Percentiles rank a stretch among this genome's conserved stretches.
These are phyloP conservation scores for Boletus sp. DNA, from an alignment of 768 basidiomycete species.

Conservation along the genomic window DNA sequence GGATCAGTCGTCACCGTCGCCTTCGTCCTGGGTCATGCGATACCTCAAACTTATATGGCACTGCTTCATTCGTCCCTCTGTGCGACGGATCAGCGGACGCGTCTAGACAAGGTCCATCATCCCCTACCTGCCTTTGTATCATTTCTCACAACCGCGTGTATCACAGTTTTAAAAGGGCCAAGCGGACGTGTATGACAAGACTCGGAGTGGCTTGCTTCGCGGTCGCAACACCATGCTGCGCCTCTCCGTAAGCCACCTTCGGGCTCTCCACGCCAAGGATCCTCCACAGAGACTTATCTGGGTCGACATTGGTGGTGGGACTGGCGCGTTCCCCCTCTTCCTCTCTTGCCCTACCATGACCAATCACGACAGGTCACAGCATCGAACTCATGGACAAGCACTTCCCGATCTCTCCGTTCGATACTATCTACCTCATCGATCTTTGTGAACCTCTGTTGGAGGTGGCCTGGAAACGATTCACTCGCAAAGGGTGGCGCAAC, in stretches of 20 bases:
- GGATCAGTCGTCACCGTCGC: conserved; percentile 21
- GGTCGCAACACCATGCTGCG: conserved; percentile 73
- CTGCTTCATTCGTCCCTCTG: conserved; percentile 47
- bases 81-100: conserved; percentile 40
- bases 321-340: conserved; percentile 36
- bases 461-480: conserved; percentile 67
- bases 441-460: conserved; percentile 70
- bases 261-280: conserved; percentile 40
- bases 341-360: background rate
- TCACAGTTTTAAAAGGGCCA: conserved; percentile 63
- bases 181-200: conserved; percentile 71
- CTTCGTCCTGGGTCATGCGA: conserved; percentile 21
- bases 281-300: conserved; percentile 57
- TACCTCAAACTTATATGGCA: conserved; percentile 50
- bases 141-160: background rate
- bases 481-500: conserved; percentile 67
- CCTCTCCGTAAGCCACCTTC: conserved; percentile 63
- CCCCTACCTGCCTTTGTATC: background rate
- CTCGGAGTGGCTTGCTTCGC: conserved; percentile 57
- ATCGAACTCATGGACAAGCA: conserved; percentile 71
- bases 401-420: conserved; percentile 56
- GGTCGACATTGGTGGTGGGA: conserved; percentile 82
- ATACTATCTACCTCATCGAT: conserved; percentile 69
- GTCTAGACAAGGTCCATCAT: conserved; percentile 41
- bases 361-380: conserved; percentile 42